Base-by-base conservation (phyloP, 106 monocot genomes). In the Dendrobium huoshanense region DNA sequence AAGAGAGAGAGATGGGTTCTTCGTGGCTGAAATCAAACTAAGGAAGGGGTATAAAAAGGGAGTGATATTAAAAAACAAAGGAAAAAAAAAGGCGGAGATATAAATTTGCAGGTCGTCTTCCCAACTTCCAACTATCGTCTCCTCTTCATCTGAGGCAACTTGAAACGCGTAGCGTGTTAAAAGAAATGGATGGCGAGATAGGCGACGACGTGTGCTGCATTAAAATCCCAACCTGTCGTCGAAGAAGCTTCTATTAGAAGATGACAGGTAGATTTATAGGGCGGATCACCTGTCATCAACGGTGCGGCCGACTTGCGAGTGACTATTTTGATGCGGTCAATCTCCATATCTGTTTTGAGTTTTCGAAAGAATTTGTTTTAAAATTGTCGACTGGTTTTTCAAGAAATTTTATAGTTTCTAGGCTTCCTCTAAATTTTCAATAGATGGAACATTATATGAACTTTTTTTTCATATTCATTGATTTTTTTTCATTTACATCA, bases 271-370 rank as follows among this genome's bases (percentile, higher is more conserved):
- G 51, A 15, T 45, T 45, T 45, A 18, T 4, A 56, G n/a, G n/a
- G 61, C 22, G n/a, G 61, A 61, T 61, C 61, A 61, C 61, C 61
- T 61, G 61, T 61, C 61, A 22, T 61, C 61, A 61, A 19, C 61
- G 61, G 61, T 22, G 61, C 19, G 61, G 61, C 22, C n/a, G 22
- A 5, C 20, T 7, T 22, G 51, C 3, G 11, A 19, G 19, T 19
- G 31, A 31, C 31, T 31, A 31, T 31, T 31, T 31, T 31, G 31
- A 31, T 31, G 31, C 31, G 31, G 31, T 31, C 31, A 31, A 31
- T 31, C 31, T 31, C 31, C 31, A 31, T 31, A 31, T 31, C 31
- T 31, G 29, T 29, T 29, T 29, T 29, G 29, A 29, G 31, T 31
- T 31, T 31, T 31, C 31, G 31, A 31, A 31, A 31, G 31, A 31